phyloP scores from a whole-genome alignment of 1,284 basidiomycete genomes.

The Ceratobasidium sp. region DNA sequence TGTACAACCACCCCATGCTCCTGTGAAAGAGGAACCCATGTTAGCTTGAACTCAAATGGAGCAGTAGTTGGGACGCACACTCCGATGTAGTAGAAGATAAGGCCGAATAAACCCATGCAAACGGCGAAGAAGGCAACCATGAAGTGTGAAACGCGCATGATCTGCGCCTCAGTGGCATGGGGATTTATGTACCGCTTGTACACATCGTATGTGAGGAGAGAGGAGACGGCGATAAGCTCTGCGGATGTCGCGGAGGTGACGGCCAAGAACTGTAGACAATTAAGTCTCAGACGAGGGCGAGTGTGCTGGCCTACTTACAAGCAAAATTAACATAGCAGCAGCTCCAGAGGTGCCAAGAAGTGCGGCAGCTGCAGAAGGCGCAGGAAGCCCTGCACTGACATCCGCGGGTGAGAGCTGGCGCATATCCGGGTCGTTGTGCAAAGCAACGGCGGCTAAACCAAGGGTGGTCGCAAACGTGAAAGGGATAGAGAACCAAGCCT shows the following conservation, averaged over 20 bases:
- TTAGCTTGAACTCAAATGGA: neutral
- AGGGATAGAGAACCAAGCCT: slow-evolving; percentile 75
- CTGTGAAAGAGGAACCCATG: neutral
- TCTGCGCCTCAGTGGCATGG: slow-evolving; percentile 62
- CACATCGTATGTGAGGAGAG: slow-evolving; percentile 81
- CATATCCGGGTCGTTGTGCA: slow-evolving; percentile 75
- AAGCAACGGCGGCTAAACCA: slow-evolving; percentile 80
- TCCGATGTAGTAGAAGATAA: slow-evolving; percentile 88
- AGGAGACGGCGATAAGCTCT: slow-evolving; percentile 87
- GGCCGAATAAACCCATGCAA: slow-evolving; percentile 80
- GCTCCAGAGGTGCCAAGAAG: slow-evolving; percentile 80
- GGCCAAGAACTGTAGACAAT: slow-evolving; percentile 52
- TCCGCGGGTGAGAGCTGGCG: slow-evolving; percentile 62
- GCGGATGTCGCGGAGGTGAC: slow-evolving; percentile 88
- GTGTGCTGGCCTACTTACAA: slow-evolving; percentile 49
- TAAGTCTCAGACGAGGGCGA: slow-evolving; percentile 39
- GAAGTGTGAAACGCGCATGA: slow-evolving; percentile 59
- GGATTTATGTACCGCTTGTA: slow-evolving; percentile 68
- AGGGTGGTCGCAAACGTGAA: slow-evolving; percentile 78
- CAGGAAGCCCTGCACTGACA: slow-evolving; percentile 84
- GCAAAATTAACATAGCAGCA: slow-evolving; percentile 68
- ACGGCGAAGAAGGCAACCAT: slow-evolving; percentile 73
- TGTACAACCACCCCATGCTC: slow-evolving; percentile 32
- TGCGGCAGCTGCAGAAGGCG: slow-evolving; percentile 78
- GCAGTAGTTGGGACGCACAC: slow-evolving; percentile 51